Evolutionary conservation across 2,329 filamentous ascomycete species (phyloP).

Genomic region (Fusarium musae): DNA sequence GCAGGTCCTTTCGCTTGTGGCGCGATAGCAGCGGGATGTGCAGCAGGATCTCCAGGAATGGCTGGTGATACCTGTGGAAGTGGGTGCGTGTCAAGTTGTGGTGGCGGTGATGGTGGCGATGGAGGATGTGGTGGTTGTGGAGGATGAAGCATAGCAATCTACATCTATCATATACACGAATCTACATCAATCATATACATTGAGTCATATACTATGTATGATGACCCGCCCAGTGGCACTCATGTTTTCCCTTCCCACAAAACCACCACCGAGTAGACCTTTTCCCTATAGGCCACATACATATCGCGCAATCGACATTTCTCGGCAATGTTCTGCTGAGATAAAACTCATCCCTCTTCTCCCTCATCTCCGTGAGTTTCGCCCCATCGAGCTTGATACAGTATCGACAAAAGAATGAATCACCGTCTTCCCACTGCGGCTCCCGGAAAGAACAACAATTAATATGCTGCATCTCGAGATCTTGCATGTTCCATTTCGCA

Average conservation of each 20-base stretch:
- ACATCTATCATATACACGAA: background rate
- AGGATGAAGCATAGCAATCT: background rate
- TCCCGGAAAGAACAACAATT: background rate
- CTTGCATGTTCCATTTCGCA: constrained; percentile 24
- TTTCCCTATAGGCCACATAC: background rate
- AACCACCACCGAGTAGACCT: constrained; percentile 19
- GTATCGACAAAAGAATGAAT: background rate
- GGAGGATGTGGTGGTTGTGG: constrained; percentile 37
- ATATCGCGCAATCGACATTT: constrained; percentile 16
- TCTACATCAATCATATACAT: too few relatives aligned
- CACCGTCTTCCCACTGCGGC: background rate
- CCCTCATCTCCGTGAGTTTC: background rate
- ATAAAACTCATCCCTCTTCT: constrained; percentile 7
- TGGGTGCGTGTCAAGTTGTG: constrained; percentile 33
- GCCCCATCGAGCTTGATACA: background rate
- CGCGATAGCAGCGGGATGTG: constrained; percentile 27
- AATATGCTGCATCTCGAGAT: constrained; percentile 16
- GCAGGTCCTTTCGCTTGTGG: constrained; percentile 31
- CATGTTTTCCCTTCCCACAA: constrained; percentile 14
- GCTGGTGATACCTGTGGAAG: constrained; percentile 39
- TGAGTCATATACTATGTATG: background rate
- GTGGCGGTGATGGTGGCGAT: constrained; percentile 15
- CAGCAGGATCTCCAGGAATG: constrained; percentile 13
- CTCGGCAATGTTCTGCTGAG: background rate
- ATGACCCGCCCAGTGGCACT: constrained; percentile 27